Evolutionary conservation across 257 asterid species (phyloP).

Genomic region (Apocynum venetum): DNA sequence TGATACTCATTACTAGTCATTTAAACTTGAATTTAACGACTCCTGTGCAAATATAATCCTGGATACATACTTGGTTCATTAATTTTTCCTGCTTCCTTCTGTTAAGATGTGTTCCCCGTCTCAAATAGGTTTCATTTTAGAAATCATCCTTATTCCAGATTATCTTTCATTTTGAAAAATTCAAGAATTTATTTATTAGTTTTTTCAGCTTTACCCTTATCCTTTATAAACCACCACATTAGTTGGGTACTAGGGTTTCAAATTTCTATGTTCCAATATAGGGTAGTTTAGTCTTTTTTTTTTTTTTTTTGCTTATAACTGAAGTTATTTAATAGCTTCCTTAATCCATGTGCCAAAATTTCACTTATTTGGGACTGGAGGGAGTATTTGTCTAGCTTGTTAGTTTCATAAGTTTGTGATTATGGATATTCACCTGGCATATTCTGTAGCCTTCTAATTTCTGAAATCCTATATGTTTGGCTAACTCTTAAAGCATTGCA

Average conservation of each 20-base stretch:
- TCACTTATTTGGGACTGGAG: not conserved
- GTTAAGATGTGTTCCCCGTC: not conserved
- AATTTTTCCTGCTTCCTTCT: not conserved
- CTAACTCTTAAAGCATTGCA: constrained; percentile 44
- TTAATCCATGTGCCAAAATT: not conserved
- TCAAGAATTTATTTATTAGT: not conserved
- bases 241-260: not conserved
- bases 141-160: not conserved
- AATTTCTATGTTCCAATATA: not conserved
- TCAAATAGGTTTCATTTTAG: not conserved
- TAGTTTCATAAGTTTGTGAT: not conserved
- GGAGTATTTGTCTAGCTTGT: not conserved
- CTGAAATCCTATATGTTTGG: not conserved
- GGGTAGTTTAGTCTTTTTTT: not conserved
- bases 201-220: not conserved
- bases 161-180: not conserved
- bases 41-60: not conserved
- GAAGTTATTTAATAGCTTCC: not conserved
- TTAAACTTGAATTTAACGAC: not conserved
- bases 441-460: not conserved
- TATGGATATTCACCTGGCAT: not conserved
- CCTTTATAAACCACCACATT: not conserved
- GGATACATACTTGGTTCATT: not conserved
- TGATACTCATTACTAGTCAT: not conserved
- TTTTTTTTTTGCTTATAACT: not conserved